Evolutionary conservation across 2,329 filamentous ascomycete species (phyloP).

Genomic region (Salinomyces thailandicus): DNA sequence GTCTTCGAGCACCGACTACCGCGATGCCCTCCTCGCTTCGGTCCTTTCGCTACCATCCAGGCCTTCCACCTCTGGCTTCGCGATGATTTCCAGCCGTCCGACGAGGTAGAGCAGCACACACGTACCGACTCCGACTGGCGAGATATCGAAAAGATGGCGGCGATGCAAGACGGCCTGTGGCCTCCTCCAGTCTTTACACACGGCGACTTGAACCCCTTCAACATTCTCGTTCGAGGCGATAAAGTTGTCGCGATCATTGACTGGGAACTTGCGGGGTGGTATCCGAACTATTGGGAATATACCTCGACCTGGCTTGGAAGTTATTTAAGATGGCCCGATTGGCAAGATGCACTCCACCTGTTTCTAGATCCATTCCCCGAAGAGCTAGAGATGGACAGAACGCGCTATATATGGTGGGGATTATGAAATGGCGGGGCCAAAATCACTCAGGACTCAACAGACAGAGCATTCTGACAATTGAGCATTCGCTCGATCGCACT

Average conservation of each 20-base stretch:
- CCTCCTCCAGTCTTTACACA: constrained; percentile 39
- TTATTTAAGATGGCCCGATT: constrained; percentile 29
- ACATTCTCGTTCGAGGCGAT: constrained; percentile 34
- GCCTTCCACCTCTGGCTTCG: constrained; percentile 11
- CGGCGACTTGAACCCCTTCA: constrained; percentile 36
- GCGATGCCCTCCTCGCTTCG: constrained; percentile 4
- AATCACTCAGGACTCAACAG: no score
- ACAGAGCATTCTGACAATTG: no score
- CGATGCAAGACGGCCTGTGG: constrained; percentile 28
- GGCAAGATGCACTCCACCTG: constrained; percentile 24
- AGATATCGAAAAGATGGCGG: constrained; percentile 20
- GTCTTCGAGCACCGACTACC: constrained; percentile 8
- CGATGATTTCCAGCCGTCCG: background rate
- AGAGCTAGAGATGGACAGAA: constrained; percentile 33
- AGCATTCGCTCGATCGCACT: no score
- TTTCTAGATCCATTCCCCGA: constrained; percentile 30
- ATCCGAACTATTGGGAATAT: constrained; percentile 40
- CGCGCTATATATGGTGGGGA: constrained; percentile 30
- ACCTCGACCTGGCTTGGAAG: constrained; percentile 33
- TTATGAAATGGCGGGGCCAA: background rate
- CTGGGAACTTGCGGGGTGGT: constrained; percentile 41
- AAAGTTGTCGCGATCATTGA: constrained; percentile 37
- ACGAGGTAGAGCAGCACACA: constrained; percentile 1
- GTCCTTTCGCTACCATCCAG: constrained; percentile 10
- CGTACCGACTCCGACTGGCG: background rate